phyloP scores from a whole-genome alignment of 257 asterid species.

The Gentiana straminea region DNA sequence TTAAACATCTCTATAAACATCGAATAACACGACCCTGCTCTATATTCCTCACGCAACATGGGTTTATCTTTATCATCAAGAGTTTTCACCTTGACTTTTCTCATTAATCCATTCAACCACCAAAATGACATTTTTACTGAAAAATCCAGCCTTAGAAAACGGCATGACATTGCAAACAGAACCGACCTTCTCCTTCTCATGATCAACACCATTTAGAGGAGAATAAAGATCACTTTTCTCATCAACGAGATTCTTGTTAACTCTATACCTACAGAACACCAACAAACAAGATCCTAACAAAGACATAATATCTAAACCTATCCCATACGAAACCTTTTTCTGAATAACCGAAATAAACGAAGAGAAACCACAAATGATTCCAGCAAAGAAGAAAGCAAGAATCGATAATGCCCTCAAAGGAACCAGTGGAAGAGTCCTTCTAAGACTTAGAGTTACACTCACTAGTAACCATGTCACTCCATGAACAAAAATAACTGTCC shows the following conservation, averaged over 20 bases:
- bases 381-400: slow-evolving; percentile 45
- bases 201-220: slow-evolving; percentile 36
- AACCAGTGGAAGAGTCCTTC: slow-evolving; percentile 36
- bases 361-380: slow-evolving; percentile 44
- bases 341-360: slow-evolving; percentile 19
- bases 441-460: slow-evolving; percentile 49
- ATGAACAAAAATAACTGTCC: slow-evolving; percentile 47
- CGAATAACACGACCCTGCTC: slow-evolving; percentile 68
- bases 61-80: slow-evolving; percentile 79
- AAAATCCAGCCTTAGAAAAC: slow-evolving; percentile 46
- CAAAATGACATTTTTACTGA: slow-evolving; percentile 54
- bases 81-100: slow-evolving; percentile 54
- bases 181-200: slow-evolving; percentile 21
- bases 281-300: slow-evolving; percentile 54
- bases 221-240: slow-evolving; percentile 29
- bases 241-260: slow-evolving; percentile 16
- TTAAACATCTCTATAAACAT: slow-evolving; percentile 32
- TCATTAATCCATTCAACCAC: slow-evolving; percentile 93
- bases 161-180: slow-evolving; percentile 25
- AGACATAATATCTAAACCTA: slow-evolving; percentile 34
- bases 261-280: slow-evolving; percentile 48
- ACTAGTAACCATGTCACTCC: slow-evolving; percentile 57
- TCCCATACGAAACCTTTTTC: slow-evolving; percentile 24
- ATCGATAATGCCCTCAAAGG: slow-evolving; percentile 46
- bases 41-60: slow-evolving; percentile 43